These are phyloP conservation scores for Viola pubescens DNA, from an alignment of 441 rosid genomes.

Conservation along the genomic window DNA sequence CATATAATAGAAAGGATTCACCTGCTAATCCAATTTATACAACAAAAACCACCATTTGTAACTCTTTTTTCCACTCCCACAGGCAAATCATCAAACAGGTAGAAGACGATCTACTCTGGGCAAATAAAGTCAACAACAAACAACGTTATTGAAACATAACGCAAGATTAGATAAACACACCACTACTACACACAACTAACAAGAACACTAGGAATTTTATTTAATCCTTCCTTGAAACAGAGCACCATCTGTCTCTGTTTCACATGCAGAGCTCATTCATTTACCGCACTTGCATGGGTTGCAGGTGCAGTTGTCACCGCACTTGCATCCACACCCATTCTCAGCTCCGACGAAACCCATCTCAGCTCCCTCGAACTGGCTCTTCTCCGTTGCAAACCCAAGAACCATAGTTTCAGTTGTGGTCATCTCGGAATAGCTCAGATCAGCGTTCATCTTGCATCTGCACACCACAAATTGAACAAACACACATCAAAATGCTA, in stretches of 20 bases:
- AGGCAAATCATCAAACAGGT: too few species aligned
- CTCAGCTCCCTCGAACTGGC: constrained; percentile 33
- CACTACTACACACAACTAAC: not conserved
- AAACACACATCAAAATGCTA: not conserved
- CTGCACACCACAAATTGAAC: constrained; percentile 25
- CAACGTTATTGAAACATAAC: too few species aligned
- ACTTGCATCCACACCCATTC: constrained; percentile 71
- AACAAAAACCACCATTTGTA: too few species aligned
- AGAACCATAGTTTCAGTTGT: constrained; percentile 40
- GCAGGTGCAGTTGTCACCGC: constrained; percentile 72
- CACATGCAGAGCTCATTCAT: constrained; percentile 22
- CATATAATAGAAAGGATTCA: too few species aligned
- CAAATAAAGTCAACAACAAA: too few species aligned
- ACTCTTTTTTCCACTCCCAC: too few species aligned
- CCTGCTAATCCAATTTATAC: too few species aligned
- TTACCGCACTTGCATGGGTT: constrained; percentile 68
- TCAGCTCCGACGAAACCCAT: constrained; percentile 33
- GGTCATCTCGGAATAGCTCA: constrained; percentile 42
- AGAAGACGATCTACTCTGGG: too few species aligned
- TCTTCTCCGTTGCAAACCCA: constrained; percentile 46
- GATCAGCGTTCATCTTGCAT: constrained; percentile 67
- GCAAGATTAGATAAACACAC: not conserved
- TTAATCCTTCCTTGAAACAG: not conserved
- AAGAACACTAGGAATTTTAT: not conserved
- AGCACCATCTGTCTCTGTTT: not conserved